These are phyloP conservation scores for Anthostomella pinea DNA, from an alignment of 2,329 filamentous ascomycete species.

Conservation along the genomic window DNA sequence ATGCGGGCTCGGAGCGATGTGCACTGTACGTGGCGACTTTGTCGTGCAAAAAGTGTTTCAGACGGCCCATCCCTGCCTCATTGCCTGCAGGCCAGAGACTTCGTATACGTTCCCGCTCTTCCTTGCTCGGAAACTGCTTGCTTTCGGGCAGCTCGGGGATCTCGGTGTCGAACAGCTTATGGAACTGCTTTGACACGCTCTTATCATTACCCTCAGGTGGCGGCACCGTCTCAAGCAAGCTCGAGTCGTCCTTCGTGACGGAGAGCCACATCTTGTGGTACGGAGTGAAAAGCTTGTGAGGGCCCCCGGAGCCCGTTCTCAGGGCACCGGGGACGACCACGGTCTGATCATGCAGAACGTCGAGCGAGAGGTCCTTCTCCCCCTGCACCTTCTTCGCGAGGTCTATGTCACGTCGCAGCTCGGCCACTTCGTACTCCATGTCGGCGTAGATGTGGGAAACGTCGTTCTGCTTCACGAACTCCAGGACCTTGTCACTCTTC, in stretches of 20 bases:
- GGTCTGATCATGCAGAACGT: conserved; percentile 23
- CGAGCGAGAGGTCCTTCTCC: conserved; percentile 7
- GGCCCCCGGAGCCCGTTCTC: conserved; percentile 16
- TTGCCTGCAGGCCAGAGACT: conserved; percentile 37
- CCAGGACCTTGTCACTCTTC: conserved; percentile 14
- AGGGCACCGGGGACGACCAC: conserved; percentile 18
- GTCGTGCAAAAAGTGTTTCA: conserved; percentile 30
- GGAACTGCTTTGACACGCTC: conserved; percentile 27
- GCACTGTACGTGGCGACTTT: conserved; percentile 32
- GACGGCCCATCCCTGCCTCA: conserved; percentile 28
- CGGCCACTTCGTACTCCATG: conserved; percentile 26
- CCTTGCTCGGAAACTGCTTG: conserved; percentile 31
- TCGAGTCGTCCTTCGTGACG: conserved; percentile 41
- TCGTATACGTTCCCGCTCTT: conserved; percentile 32
- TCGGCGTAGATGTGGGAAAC: conserved; percentile 25
- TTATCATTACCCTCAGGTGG: conserved; percentile 30
- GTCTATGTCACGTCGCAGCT: conserved; percentile 24
- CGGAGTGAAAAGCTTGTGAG: conserved; percentile 24
- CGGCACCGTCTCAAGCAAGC: conserved; percentile 41
- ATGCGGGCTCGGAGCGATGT: conserved; percentile 31
- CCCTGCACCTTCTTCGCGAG: conserved; percentile 4
- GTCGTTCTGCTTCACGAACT: conserved; percentile 15
- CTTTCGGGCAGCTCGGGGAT: conserved; percentile 29
- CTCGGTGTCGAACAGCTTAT: conserved; percentile 26
- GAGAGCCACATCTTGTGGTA: conserved; percentile 31